Conservation (phyloP, 176 grass and related monocot species). For the Thalia dealbata region DNA sequence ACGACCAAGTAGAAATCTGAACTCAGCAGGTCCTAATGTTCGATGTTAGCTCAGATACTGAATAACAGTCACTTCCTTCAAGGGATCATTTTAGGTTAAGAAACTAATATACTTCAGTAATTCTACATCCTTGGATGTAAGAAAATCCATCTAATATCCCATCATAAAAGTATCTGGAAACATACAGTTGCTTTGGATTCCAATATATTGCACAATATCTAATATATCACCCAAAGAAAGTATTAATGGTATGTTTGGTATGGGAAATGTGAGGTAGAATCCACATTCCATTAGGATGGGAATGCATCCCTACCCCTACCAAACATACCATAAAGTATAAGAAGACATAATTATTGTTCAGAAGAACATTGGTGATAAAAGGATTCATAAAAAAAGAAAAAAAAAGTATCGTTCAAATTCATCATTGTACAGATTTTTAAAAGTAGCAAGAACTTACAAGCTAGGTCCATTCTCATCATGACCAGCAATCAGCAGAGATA, state of each 20-base stretch:
- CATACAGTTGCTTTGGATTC: not conserved
- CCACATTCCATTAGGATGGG: no score
- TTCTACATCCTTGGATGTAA: not conserved
- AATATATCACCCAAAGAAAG: no score
- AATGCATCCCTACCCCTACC: no score
- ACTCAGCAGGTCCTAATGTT: not conserved
- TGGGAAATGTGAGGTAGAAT: no score
- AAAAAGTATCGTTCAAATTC: no score
- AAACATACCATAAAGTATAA: no score
- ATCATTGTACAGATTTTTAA: not conserved
- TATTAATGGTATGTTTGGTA: no score
- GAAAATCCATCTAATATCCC: not conserved
- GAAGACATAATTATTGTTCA: no score
- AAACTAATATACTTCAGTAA: not conserved
- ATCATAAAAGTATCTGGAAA: not conserved
- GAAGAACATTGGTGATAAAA: no score
- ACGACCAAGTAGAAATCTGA: not conserved
- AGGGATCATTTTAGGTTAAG: not conserved
- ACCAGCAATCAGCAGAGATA: constrained; percentile 95
- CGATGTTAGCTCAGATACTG: no score
- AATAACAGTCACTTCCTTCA: no score
- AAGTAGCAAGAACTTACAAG: constrained; percentile 42
- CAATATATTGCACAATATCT: not conserved
- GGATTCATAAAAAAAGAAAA: no score
- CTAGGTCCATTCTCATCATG: constrained; percentile 96